A percentile compares a stretch with the other conserved stretches of the same genome.
These are phyloP conservation scores for Pseudozyma tsukubaensis DNA, from an alignment of 1,284 basidiomycete genomes.

Conservation along the genomic window DNA sequence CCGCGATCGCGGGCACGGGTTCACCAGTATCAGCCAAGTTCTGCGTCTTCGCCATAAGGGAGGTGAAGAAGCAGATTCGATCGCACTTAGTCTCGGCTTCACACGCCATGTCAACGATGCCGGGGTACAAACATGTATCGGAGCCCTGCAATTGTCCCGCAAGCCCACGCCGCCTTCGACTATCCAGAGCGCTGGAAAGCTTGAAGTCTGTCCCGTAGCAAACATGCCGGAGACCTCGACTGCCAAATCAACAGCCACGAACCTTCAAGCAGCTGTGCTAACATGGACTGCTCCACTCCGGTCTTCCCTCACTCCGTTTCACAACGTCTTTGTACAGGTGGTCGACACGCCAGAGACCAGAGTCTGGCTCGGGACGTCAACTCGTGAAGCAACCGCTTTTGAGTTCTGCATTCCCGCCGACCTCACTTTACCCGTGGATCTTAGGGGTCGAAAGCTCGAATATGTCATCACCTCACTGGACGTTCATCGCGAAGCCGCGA, in stretches of 20 bases:
- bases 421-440: constrained; percentile 5
- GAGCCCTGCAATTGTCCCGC: constrained; percentile 21
- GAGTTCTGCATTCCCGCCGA: constrained; percentile 28
- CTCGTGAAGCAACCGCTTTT: constrained; percentile 31
- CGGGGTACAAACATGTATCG: constrained; percentile 9
- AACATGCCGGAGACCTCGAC: background rate
- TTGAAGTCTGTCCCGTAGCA: constrained; percentile 11
- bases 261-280: constrained; percentile 12
- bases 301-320: constrained; percentile 4
- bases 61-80: background rate
- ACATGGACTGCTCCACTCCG: background rate
- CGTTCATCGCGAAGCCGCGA: background rate
- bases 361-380: constrained; percentile 39
- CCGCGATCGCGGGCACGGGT: constrained; percentile 5
- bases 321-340: constrained; percentile 32
- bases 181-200: background rate
- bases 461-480: constrained; percentile 21
- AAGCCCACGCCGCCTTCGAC: background rate
- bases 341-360: constrained; percentile 4
- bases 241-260: background rate
- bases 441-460: constrained; percentile 4
- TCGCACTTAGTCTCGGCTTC: constrained; percentile 21
- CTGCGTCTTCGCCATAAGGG: background rate
- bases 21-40: constrained; percentile 6
- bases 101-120: background rate